Evolutionary conservation across 768 basidiomycete genomes (phyloP), one percentile per base, ranked within the genome.

Genomic region (Kwoniella dejecticola): DNA sequence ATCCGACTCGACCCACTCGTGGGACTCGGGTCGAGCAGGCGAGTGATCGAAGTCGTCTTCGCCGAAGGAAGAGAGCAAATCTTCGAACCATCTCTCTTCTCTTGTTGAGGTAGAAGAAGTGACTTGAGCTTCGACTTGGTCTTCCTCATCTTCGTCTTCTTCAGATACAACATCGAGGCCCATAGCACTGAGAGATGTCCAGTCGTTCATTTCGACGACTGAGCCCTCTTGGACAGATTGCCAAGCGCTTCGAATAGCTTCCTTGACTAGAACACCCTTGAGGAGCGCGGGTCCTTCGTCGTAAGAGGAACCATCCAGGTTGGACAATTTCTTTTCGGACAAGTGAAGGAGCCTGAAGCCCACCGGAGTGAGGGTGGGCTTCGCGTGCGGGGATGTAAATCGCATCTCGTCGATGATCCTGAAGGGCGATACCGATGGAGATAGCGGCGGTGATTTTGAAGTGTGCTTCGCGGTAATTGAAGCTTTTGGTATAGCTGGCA

Each of bases 41-140:
- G 55, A 50, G 45, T 60, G 23, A 15, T 53, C 6, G 21, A 58
- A 26, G 17, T 55, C 46, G 17, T 70, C 71, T 24, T 71, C 70
- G 15, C 73, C 73, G 5, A 75, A 48, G 15, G 46, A 66, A 21
- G 63, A 58, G 8, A 71, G 17, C 24, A 75, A 60, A 11, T 71
- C 68, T 45, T 75, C 70, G 36, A 75, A 75, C 73, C 73, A 75
- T 45, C 59, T 61, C 38, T 69, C 60, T 54, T 68, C 63, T 27
- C 52, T 45, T 13, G 12, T 19, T 7, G 41, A 42, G 15, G 33
- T 15, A 36, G 33, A 36, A 15, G 33, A 15, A 36, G 7, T 36
- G 15, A 7, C 33, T 5, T 7, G 17, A 19, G 24, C 29, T 45
- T 60, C 60, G 23, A 15, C 44, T 3, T 60, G 49, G 13, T 26